Conservation (phyloP, 495 filamentous ascomycete genomes). For the Annulohypoxylon maeteangense region DNA sequence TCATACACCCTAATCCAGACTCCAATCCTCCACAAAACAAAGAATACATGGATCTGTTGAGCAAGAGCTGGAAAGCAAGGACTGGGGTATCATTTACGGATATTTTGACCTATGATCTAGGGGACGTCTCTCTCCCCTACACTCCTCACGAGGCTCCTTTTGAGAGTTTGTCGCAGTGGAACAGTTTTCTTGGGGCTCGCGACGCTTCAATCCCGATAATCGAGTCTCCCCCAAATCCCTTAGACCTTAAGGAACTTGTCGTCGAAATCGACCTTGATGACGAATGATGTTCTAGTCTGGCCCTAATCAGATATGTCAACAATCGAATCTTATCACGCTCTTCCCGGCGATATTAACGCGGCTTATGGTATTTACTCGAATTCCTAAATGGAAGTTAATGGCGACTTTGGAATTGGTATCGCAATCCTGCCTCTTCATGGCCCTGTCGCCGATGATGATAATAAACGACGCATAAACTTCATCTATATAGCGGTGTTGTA, state of each 20-base stretch:
- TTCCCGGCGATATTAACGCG: too few relatives aligned
- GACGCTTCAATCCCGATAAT: not conserved
- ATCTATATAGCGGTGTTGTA: too few relatives aligned
- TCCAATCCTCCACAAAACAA: not conserved
- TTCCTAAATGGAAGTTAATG: too few relatives aligned
- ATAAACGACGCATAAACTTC: too few relatives aligned
- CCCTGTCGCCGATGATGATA: too few relatives aligned
- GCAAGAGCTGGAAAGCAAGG: conserved; percentile 13
- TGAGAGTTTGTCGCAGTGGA: conserved; percentile 12
- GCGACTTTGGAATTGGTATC: too few relatives aligned
- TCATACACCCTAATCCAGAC: not conserved
- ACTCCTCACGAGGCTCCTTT: not conserved
- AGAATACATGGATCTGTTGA: conserved; percentile 7
- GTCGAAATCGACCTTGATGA: not conserved
- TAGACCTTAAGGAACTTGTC: not conserved
- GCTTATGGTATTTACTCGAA: too few relatives aligned
- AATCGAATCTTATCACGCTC: too few relatives aligned
- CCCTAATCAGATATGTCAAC: too few relatives aligned
- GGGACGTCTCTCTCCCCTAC: not conserved
- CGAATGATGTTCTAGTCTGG: too few relatives aligned
- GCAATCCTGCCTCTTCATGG: too few relatives aligned
- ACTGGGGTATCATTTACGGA: conserved; percentile 6
- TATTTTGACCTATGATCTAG: not conserved
- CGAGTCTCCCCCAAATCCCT: not conserved
- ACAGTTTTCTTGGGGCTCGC: not conserved